Base-by-base conservation (phyloP, 139 green algal genomes). In the Chlorella ohadii region DNA sequence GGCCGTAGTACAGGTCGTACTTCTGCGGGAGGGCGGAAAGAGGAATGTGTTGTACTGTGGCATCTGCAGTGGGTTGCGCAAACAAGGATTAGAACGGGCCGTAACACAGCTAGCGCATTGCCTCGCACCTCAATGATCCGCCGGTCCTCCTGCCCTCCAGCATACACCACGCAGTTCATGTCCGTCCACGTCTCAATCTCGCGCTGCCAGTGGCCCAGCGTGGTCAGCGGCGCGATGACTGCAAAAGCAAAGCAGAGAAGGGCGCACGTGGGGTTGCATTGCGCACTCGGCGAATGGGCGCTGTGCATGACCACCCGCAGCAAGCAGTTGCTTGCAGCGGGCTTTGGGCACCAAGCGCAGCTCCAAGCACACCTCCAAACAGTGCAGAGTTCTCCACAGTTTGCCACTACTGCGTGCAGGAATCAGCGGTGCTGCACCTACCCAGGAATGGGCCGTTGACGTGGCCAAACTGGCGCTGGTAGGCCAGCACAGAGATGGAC, bases 151-250 rank as follows among this genome's bases (percentile, higher is more conserved):
- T 75, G 85, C n/a, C 41, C 77, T 22, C 96, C 96, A 4, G 84
- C 87, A 41, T 96, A 98, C 82, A 95, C 33, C 65, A 98, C 93
- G 56, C 93, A 92, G 81, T 98, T 95, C 94, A 98, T 95, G 86
- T 90, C 86, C 1, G 93, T 97, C 93, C 96, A 98, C 5, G 95
- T 96, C 89, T 97, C 83, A 4, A 98, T 91, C 86, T 99, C 96
- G 27, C 96, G 88, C 89, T 95, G 88, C 96, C 96, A 99, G 89
- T 99, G 96, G 33, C 90, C 92, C 56, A 99, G 91, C 16, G 96
- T 99, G 71, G 94, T 97, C 28, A 99, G 89, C 22, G 96, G 96
- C 5, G 96, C 96, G 36, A 99, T 90, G 13, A 99, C 90, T 82
- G 76, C 75, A 44, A 6, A 51, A 9, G 44, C 44, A 51, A n/a